Percentiles rank a stretch among this genome's conserved stretches.
Evolutionary conservation across 176 grass and related monocot species (phyloP).

Genomic region (Coix lacrymajobi): DNA sequence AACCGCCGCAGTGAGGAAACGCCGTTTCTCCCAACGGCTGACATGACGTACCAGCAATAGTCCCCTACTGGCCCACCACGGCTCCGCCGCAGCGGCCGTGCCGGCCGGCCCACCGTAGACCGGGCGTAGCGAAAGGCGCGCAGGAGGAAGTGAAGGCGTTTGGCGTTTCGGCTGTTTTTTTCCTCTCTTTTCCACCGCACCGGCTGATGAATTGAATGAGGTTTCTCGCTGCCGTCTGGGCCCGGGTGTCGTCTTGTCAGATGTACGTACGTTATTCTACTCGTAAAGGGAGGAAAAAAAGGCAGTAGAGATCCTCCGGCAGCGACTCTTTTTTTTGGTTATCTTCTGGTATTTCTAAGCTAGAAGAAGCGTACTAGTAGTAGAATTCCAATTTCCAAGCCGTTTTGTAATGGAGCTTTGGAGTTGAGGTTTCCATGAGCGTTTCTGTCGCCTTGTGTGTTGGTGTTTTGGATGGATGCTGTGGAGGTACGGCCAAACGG

Average conservation of each 20-base stretch:
- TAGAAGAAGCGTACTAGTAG: too few relatives aligned
- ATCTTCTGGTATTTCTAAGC: not conserved
- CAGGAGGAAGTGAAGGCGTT: not conserved
- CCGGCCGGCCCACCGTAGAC: constrained; percentile 23
- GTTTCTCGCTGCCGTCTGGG: not conserved
- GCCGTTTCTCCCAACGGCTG: not conserved
- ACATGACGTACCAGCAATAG: not conserved
- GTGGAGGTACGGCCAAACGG: not conserved
- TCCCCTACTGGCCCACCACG: not conserved
- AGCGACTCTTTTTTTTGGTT: not conserved
- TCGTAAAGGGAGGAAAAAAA: not conserved
- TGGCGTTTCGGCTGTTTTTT: not conserved
- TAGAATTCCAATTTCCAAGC: not conserved
- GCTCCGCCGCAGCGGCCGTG: not conserved
- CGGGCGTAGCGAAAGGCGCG: not conserved
- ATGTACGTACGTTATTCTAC: constrained; percentile 44
- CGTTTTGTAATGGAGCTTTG: not conserved
- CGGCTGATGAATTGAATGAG: not conserved
- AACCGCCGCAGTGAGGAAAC: not conserved
- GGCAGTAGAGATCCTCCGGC: not conserved
- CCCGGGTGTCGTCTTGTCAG: constrained; percentile 22
- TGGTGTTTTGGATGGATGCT: constrained; percentile 39
- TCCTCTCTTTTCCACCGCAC: not conserved
- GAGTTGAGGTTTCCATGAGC: not conserved
- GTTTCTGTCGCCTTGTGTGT: constrained; percentile 15